A percentile compares a stretch with the other conserved stretches of the same genome.
These are phyloP conservation scores for Pleurotus djamor DNA, from an alignment of 768 basidiomycete species.

Conservation along the genomic window DNA sequence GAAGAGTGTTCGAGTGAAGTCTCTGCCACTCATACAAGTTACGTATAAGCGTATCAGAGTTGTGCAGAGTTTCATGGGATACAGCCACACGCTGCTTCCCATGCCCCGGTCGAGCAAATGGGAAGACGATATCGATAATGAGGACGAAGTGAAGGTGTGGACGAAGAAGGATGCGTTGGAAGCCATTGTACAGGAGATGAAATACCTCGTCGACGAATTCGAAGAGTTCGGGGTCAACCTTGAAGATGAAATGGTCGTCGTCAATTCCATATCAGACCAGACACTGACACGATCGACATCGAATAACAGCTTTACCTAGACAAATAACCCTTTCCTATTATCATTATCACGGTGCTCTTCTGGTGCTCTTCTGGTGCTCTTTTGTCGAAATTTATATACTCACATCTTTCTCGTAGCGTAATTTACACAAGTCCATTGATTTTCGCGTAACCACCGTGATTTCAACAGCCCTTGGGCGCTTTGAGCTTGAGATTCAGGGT, in stretches of 20 bases:
- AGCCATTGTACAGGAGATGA: slow-evolving; percentile 51
- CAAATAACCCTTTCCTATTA: neutral
- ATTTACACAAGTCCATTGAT: no score
- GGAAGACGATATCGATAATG: slow-evolving; percentile 22
- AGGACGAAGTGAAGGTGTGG: slow-evolving; percentile 44
- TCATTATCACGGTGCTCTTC: no score
- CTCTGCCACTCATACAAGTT: slow-evolving; percentile 45
- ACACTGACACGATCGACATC: slow-evolving; percentile 9
- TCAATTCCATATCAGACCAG: slow-evolving; percentile 15
- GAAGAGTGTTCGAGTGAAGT: slow-evolving; percentile 45
- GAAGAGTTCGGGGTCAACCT: slow-evolving; percentile 27
- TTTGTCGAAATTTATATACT: no score
- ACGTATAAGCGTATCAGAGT: slow-evolving; percentile 62
- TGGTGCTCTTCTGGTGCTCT: no score
- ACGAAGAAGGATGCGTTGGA: slow-evolving; percentile 50
- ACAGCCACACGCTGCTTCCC: slow-evolving; percentile 49
- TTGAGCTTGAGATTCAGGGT: no score
- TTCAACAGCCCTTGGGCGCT: no score
- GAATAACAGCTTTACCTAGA: neutral
- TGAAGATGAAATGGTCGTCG: slow-evolving; percentile 26
- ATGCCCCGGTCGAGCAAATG: slow-evolving; percentile 22
- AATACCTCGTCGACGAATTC: slow-evolving; percentile 60
- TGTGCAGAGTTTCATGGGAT: slow-evolving; percentile 66
- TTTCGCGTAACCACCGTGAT: no score
- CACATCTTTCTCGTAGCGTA: no score